Evolutionary conservation across 169 alveolate species (phyloP).

Genomic region (Eimeria maxima): DNA sequence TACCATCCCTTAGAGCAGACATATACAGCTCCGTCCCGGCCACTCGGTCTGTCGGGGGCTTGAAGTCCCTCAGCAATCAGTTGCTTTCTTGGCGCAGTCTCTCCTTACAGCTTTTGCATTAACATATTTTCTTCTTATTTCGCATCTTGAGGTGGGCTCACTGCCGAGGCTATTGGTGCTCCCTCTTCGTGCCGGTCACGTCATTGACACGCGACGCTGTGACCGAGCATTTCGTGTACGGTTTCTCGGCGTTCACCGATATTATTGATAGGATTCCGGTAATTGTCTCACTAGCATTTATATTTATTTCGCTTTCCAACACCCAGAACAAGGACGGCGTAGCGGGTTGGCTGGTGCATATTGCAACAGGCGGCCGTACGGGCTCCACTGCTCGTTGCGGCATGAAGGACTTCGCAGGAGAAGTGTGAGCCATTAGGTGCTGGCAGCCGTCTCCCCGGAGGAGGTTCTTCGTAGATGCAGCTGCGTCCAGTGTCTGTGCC

Average conservation of each 20-base stretch:
- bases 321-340: not conserved
- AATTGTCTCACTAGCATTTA: not conserved
- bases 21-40: constrained; percentile 31
- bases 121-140: not conserved
- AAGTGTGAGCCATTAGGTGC: not conserved
- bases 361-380: not conserved
- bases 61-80: not conserved
- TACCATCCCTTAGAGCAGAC: constrained; percentile 15
- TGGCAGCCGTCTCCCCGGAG: no score
- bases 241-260: not conserved
- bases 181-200: not conserved
- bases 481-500: not conserved
- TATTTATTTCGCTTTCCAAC: not conserved
- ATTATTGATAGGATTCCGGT: not conserved
- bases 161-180: not conserved
- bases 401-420: not conserved
- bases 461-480: not conserved
- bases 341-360: not conserved
- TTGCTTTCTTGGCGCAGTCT: not conserved
- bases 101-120: not conserved
- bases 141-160: not conserved
- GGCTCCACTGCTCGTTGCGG: not conserved
- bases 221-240: not conserved
- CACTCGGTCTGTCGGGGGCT: constrained; percentile 22
- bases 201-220: constrained; percentile 15